Conservation (phyloP, 1,284 basidiomycete genomes). For the Entoloma clypeatum region DNA sequence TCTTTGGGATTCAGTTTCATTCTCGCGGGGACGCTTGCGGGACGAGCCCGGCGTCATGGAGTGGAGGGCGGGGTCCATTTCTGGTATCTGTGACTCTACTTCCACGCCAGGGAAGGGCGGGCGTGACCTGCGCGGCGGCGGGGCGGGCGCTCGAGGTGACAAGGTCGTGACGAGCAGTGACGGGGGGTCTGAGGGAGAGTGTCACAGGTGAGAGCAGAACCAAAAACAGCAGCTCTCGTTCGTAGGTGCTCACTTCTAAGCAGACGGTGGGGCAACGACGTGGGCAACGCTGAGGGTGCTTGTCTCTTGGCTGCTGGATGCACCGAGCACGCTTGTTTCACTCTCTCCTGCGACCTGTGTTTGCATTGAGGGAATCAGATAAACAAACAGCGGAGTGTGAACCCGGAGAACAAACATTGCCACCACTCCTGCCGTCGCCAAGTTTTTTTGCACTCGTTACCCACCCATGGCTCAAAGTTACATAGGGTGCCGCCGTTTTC, state of each 20-base stretch:
- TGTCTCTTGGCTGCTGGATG: too few relatives aligned
- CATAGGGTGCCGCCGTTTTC: constrained; percentile 51
- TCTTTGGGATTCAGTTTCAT: constrained; percentile 65
- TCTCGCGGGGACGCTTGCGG: constrained; percentile 61
- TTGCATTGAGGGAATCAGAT: too few relatives aligned
- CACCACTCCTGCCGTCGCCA: constrained; percentile 15
- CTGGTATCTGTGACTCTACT: constrained; percentile 1
- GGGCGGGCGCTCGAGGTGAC: constrained; percentile 35
- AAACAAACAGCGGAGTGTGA: constrained; percentile 22
- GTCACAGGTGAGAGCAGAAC: constrained; percentile 24
- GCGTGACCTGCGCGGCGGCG: constrained; percentile 39
- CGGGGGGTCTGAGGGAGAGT: constrained; percentile 31
- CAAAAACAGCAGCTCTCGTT: constrained; percentile 2
- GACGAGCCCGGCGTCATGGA: constrained; percentile 20
- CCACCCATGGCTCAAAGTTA: constrained; percentile 74
- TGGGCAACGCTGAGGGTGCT: too few relatives aligned
- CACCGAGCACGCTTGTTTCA: too few relatives aligned
- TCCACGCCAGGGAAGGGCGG: constrained; percentile 12
- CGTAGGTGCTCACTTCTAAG: too few relatives aligned
- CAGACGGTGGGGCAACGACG: too few relatives aligned
- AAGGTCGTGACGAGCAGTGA: constrained; percentile 43
- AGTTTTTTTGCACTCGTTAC: constrained; percentile 21
- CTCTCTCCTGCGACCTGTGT: too few relatives aligned
- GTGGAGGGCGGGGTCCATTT: constrained; percentile 16
- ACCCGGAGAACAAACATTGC: constrained; percentile 20